Percentiles rank a stretch among this genome's conserved stretches.
phyloP scores from a whole-genome alignment of 768 basidiomycete genomes.

The Gautieria morchelliformis region DNA sequence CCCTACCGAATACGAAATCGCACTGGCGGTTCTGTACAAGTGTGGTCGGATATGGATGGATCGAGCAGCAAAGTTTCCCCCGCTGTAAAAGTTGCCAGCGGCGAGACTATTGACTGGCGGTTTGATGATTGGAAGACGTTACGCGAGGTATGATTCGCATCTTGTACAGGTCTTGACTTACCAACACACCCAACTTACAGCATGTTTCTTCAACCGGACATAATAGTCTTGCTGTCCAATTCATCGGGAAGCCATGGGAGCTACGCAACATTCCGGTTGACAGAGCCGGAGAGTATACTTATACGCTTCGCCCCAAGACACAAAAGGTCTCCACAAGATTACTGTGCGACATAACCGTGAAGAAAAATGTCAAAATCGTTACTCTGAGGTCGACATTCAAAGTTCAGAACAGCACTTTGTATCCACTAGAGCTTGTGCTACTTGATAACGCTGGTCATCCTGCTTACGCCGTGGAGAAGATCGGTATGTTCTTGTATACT shows the following conservation, averaged over 20 bases:
- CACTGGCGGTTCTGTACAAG: slow-evolving; percentile 73
- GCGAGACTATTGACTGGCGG: slow-evolving; percentile 82
- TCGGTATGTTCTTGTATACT: slow-evolving; percentile 35
- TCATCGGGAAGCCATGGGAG: slow-evolving; percentile 85
- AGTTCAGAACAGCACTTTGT: slow-evolving; percentile 82
- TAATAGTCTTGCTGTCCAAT: slow-evolving; percentile 78
- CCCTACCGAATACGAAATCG: slow-evolving; percentile 90
- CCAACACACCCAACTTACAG: slow-evolving; percentile 21
- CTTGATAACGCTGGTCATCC: slow-evolving; percentile 82
- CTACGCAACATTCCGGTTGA: slow-evolving; percentile 86
- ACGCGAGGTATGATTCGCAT: slow-evolving; percentile 64
- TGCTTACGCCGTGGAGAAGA: slow-evolving; percentile 71
- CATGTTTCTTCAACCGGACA: slow-evolving; percentile 61
- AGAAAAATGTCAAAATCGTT: slow-evolving; percentile 89
- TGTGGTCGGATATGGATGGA: slow-evolving; percentile 79
- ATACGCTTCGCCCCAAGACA: slow-evolving; percentile 70
- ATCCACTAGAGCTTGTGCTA: slow-evolving; percentile 85
- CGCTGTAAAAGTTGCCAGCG: slow-evolving; percentile 56
- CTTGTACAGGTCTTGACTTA: slow-evolving; percentile 17
- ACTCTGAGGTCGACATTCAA: slow-evolving; percentile 90
- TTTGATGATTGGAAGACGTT: slow-evolving; percentile 94
- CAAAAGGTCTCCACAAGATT: slow-evolving; percentile 72
- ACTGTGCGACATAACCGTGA: slow-evolving; percentile 80
- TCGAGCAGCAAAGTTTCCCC: slow-evolving; percentile 37
- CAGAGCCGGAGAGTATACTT: slow-evolving; percentile 84